phyloP scores from a whole-genome alignment of 345 rosid species.

The Sapria himalayana region DNA sequence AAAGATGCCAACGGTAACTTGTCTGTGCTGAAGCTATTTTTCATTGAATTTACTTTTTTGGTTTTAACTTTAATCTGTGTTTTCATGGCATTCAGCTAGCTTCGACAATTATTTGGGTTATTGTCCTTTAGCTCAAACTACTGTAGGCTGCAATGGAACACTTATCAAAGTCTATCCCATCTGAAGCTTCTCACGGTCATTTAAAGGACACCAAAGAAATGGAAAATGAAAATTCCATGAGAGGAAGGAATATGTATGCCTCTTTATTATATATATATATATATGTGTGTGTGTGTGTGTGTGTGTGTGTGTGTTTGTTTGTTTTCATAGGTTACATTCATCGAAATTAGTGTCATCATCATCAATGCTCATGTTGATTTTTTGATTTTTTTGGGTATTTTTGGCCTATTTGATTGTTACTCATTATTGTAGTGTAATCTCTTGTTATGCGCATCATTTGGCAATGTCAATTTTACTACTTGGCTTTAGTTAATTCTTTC shows the following conservation, averaged over 20 bases:
- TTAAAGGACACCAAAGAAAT: slow-evolving; percentile 27
- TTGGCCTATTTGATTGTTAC: too few relatives aligned
- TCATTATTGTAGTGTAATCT: too few relatives aligned
- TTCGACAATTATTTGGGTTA: slow-evolving; percentile 99
- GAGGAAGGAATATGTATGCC: slow-evolving; percentile 57
- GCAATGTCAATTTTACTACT: too few relatives aligned
- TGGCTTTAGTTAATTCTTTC: too few relatives aligned
- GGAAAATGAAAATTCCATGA: slow-evolving; percentile 29
- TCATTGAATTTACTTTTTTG: slow-evolving; percentile 18
- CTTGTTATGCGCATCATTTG: too few relatives aligned
- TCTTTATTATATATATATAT: too few relatives aligned
- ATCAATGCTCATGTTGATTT: too few relatives aligned
- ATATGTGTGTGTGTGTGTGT: too few relatives aligned
- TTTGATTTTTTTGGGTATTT: too few relatives aligned
- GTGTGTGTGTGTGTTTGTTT: too few relatives aligned
- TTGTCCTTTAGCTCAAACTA: slow-evolving; percentile 99
- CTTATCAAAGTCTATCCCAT: slow-evolving; percentile 13
- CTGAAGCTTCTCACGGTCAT: slow-evolving; percentile 19
- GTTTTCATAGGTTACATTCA: too few relatives aligned
- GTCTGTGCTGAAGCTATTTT: slow-evolving; percentile 49
- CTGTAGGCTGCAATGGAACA: slow-evolving; percentile 57
- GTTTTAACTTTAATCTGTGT: slow-evolving; percentile 53
- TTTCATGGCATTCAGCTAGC: slow-evolving; percentile 86
- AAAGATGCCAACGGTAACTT: slow-evolving; percentile 57
- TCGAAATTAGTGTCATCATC: too few relatives aligned